phyloP scores from a whole-genome alignment of 371 early-diverging fungal species.

The Syncephalastrum racemosum region DNA sequence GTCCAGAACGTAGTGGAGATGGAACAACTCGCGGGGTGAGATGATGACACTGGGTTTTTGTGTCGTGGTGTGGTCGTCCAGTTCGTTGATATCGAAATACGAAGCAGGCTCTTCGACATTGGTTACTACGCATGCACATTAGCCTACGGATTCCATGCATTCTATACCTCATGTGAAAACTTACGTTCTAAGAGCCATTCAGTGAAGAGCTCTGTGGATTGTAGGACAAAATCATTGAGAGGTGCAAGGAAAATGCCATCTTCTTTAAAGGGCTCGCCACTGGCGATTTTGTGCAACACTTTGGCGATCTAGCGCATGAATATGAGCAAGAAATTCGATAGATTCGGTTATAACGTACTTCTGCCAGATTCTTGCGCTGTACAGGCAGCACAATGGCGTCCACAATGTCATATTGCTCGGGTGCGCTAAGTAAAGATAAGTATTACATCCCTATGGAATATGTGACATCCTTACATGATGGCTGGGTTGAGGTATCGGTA shows the following conservation, averaged over 20 bases:
- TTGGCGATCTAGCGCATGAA: constrained; percentile 67
- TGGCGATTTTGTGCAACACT: constrained; percentile 90
- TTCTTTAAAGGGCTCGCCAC: constrained; percentile 70
- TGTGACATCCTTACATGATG: constrained; percentile 72
- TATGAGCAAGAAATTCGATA: background rate
- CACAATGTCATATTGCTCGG: constrained; percentile 95
- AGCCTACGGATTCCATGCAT: background rate
- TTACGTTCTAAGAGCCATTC: constrained; percentile 74
- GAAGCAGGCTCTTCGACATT: constrained; percentile 85
- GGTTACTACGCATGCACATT: constrained; percentile 49
- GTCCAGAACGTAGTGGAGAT: constrained; percentile 78
- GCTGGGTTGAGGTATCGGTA: constrained; percentile 97
- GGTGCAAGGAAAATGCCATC: constrained; percentile 76
- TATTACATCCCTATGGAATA: constrained; percentile 1
- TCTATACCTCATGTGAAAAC: constrained; percentile 1
- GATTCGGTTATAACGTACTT: constrained; percentile 37
- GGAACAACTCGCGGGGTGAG: constrained; percentile 86
- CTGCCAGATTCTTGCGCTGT: constrained; percentile 95
- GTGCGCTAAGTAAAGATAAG: constrained; percentile 64
- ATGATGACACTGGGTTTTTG: constrained; percentile 89
- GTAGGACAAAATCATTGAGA: constrained; percentile 77
- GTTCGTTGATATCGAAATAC: constrained; percentile 89
- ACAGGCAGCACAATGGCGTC: constrained; percentile 79
- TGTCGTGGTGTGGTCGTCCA: constrained; percentile 79
- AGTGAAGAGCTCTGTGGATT: constrained; percentile 73